Base-by-base conservation (phyloP, 495 filamentous ascomycete genomes). In the Hypoxylon lienhwacheense region DNA sequence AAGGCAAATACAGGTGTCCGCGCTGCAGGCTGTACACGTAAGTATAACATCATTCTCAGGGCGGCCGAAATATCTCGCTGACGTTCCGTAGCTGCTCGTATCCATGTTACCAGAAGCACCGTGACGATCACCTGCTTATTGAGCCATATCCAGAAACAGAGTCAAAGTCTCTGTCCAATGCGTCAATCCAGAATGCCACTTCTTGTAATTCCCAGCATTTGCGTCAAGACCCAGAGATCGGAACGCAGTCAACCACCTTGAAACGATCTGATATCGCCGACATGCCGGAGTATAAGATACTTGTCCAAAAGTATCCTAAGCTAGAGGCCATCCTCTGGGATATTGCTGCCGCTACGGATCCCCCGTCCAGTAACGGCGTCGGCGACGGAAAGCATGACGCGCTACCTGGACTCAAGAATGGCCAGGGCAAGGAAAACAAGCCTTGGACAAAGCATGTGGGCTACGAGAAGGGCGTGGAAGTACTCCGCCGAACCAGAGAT, bases 31-130 rank as follows among this genome's bases (percentile, higher is more conserved):
- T 80, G 6, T 77, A 77, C 68, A 83, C 82, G 83, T 86, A 73
- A 61, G 71, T 66, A 16, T 28, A 11, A n/a, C 17, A 34, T 2
- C 15, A 16, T 49, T n/a, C 5, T 2, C 1, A 26, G 7, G 3
- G 28, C 7, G 7, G 15, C n/a, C 16, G 6, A 1, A 17, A 8
- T 43, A 46, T 53, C 43, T 55, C 11, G 53, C 31, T 32, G 34
- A 17, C 15, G 21, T 24, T 32, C n/a, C 15, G 17, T 34, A 90
- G 87, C 62, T 90, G 87, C 60, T 89, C 86, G 1, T 74, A 88
- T 35, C 70, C 77, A 17, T 90, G 87, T 68, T 86, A 80, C 47
- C 81, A 79, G 55, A 67, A 75, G 20, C 87, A 90, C 71, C 85
- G 80, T 15, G 62, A 63, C 4, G 65, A 53, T 36, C 65, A 67